These are phyloP conservation scores for Phytophthora sp. DNA, from an alignment of 352 stramenopile genomes.

Conservation along the genomic window DNA sequence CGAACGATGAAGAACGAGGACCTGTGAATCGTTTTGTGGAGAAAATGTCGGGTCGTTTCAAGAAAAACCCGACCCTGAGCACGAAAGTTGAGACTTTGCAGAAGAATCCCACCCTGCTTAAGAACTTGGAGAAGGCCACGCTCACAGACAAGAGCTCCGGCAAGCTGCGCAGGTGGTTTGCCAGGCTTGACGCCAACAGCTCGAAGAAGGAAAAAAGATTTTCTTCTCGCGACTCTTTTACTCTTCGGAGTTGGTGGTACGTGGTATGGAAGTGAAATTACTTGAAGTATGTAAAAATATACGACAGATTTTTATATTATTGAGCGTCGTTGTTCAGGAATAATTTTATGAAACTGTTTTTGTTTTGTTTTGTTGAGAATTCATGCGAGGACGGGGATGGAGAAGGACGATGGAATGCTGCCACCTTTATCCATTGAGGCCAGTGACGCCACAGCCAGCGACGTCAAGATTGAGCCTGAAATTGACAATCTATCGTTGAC, in stretches of 20 bases:
- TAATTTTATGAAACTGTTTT: slow-evolving; percentile 30
- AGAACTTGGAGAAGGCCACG: slow-evolving; percentile 13
- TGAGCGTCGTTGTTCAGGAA: slow-evolving; percentile 10
- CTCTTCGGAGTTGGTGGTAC: slow-evolving; percentile 1
- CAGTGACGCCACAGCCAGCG: not conserved
- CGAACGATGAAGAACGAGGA: slow-evolving; percentile 8
- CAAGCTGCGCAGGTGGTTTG: slow-evolving; percentile 14
- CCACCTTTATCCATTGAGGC: not conserved
- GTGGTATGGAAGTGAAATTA: not conserved
- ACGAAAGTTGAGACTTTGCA: slow-evolving; percentile 11
- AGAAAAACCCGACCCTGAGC: not conserved
- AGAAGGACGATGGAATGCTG: slow-evolving; percentile 6
- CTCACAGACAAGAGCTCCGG: not conserved
- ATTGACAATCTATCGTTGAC: slow-evolving; percentile 12
- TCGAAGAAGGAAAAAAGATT: slow-evolving; percentile 9
- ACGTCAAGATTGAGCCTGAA: slow-evolving; percentile 6
- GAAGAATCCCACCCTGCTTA: not conserved
- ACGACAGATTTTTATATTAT: not conserved
- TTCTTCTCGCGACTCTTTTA: slow-evolving; percentile 14
- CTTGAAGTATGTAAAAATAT: no score
- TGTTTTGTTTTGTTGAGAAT: no score
- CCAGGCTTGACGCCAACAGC: not conserved
- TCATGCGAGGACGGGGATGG: slow-evolving; percentile 3
- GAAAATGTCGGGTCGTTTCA: not conserved
- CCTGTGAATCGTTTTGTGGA: not conserved